Base-by-base conservation (phyloP, 2,329 filamentous ascomycete species). In the Pseudopithomyces chartarum region DNA sequence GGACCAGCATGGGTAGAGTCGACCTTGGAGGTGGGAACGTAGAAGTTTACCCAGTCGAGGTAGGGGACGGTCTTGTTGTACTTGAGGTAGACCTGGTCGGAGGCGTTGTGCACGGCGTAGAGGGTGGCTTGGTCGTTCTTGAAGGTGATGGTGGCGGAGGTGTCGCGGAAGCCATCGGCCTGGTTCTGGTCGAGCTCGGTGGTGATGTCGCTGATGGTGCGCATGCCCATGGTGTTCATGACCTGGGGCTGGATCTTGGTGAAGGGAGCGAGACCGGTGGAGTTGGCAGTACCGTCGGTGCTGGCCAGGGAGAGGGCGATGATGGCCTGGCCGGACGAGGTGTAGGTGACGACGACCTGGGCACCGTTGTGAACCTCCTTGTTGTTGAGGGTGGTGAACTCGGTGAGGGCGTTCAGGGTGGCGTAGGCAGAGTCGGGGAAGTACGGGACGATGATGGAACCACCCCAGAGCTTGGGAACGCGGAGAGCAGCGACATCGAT, bases 1-100 rank as follows among this genome's bases (percentile, higher is more conserved):
- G 42, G 6, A 23, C 33, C 56, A 20, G n/a, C 49, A 19, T 51
- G 51, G 32, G 46, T 57, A 43, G 26, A 47, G 22, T 52, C 52
- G 38, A 10, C 52, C 19, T 45, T 34, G 20, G 33, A 20, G 22
- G 42, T 19, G 10, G 42, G 51, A 17, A 54, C 48, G 42, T 38
- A 58, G 7, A 49, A 52, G 5, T 51, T 44, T 17, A 52, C 29
- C 29, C 56, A 51, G 11, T 34, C 50, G 3, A 39, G 19, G 33
- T 54, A 26, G 33, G 34, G 13, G 17, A 20, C 26, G 6, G 50
- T 26, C 6, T 46, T 33, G 13, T 44, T 55, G 8, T 19, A 33
- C 5, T 40, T 22, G 0, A 45, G 17, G 32, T 32, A 49, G 20
- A 49, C 29, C n/a, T 34, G 23, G 45, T 17, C 45, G 6, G 44